Evolutionary conservation across 306 rosid species (phyloP), one percentile per base, ranked within the genome.

Genomic region (Calophaca sinica): DNA sequence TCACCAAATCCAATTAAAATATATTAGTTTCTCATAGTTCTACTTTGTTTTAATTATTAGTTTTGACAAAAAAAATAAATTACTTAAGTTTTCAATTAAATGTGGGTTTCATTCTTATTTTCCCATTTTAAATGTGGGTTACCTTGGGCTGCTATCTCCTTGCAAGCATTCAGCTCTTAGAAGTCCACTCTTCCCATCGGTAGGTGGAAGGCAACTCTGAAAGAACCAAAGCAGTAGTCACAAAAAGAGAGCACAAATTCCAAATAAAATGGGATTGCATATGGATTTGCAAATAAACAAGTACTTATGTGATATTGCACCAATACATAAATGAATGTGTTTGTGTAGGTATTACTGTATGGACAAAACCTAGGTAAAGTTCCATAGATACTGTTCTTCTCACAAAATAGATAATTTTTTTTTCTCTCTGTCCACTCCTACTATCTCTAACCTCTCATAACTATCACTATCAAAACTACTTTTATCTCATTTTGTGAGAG

Each of bases 141-240:
- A 84, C 86, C 78, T 76, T 42, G 86, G 73, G 33, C 66, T 76
- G 74, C 51, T 28, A 68, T 76, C 88, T 68, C 83, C 88, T 68
- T 66, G 83, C 79, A 64, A 7, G 78, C 50, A 67, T 44, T 89
- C 90, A 72, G 88, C 94, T 80, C 81, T 78, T 59, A 85, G 84
- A 20, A 87, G 90, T 76, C 87, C 91, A 65, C 85, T 84, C 68
- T 80, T 79, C 5, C 85, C 91, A 46, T 64, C 49, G 33, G 78
- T 69, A 5, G 88, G 83, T 59, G 91, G 88, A 62, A 73, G 84
- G 77, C 94, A 89, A 13, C 66, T 87, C 94, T 89, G 72, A 72
- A 74, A 76, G 10, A 49, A 81, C 65, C 74, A 70, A 64, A 33
- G 65, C 72, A 46, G 14, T 20, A 36, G 55, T 78, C 58, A 64